Evolutionary conservation across 768 basidiomycete species (phyloP).

Genomic region (Leccinum barrowsii): DNA sequence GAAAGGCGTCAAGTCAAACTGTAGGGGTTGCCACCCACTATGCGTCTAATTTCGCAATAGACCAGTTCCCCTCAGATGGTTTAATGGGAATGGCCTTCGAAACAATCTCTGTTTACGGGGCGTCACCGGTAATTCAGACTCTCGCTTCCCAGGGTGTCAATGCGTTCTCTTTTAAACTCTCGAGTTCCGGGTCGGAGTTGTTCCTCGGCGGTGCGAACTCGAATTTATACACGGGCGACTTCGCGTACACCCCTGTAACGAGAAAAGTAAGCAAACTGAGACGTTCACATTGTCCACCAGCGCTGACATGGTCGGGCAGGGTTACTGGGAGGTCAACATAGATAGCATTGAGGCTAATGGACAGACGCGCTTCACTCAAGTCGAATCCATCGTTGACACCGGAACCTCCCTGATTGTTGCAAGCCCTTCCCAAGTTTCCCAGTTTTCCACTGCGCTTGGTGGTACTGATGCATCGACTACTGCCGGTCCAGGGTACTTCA

Average conservation of each 20-base stretch:
- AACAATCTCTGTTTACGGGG: slow-evolving; percentile 33
- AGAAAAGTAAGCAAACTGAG: slow-evolving; percentile 2
- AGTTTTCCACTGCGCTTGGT: slow-evolving; percentile 23
- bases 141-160: slow-evolving; percentile 35
- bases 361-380: neutral
- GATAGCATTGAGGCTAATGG: slow-evolving; percentile 1
- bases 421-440: slow-evolving; percentile 4
- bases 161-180: slow-evolving; percentile 48
- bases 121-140: slow-evolving; percentile 37
- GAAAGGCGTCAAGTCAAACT: slow-evolving; percentile 12
- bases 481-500: slow-evolving; percentile 31
- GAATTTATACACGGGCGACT: slow-evolving; percentile 40
- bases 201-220: slow-evolving; percentile 51
- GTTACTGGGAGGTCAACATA: slow-evolving; percentile 19
- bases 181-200: slow-evolving; percentile 40
- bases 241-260: slow-evolving; percentile 32
- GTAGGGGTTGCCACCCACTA: slow-evolving; percentile 15
- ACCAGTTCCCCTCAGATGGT: slow-evolving; percentile 19
- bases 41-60: neutral
- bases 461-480: slow-evolving; percentile 19
- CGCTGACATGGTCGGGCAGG: slow-evolving; percentile 4
- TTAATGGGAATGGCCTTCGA: slow-evolving; percentile 42
- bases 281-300: neutral
- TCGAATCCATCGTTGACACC: slow-evolving; percentile 16
- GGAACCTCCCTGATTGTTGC: slow-evolving; percentile 20